phyloP scores from a whole-genome alignment of 1,139 yeast genomes.

The Pichia terricola region DNA sequence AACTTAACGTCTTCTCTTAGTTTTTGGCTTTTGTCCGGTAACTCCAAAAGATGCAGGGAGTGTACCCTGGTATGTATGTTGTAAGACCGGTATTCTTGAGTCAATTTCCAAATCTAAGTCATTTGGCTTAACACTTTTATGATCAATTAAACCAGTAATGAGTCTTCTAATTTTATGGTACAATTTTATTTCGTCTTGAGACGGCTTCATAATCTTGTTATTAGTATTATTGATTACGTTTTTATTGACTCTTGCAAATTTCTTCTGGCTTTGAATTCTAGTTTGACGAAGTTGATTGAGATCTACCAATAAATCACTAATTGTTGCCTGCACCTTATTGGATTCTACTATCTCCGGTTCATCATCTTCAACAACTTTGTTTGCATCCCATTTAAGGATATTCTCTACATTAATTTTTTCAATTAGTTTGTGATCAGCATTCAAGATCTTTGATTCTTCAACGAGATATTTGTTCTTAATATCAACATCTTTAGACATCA shows the following conservation, averaged over 20 bases:
- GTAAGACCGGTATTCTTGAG: conserved; percentile 55
- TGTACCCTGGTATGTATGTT: conserved; percentile 68
- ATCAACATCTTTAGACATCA: conserved; percentile 9
- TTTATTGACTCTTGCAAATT: conserved; percentile 8
- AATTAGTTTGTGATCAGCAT: not conserved
- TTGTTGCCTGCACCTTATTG: conserved; percentile 42
- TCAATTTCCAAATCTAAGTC: conserved; percentile 28
- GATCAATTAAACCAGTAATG: conserved; percentile 33
- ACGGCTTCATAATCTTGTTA: conserved; percentile 23
- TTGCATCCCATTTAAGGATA: conserved; percentile 46
- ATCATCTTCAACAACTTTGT: conserved; percentile 40
- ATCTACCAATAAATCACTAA: conserved; percentile 47
- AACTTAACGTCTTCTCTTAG: conserved; percentile 17
- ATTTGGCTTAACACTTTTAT: conserved; percentile 19
- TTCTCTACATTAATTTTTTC: conserved; percentile 34
- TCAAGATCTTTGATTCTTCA: not conserved
- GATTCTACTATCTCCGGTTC: conserved; percentile 39
- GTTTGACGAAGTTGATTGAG: conserved; percentile 56
- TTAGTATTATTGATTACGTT: conserved; percentile 6
- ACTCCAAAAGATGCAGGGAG: conserved; percentile 49
- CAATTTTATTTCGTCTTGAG: conserved; percentile 37
- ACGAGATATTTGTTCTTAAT: conserved; percentile 1
- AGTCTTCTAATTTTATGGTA: conserved; percentile 44
- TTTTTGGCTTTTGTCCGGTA: conserved; percentile 12
- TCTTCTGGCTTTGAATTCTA: conserved; percentile 9